These are phyloP conservation scores for Yamadazyma atlantica DNA, from an alignment of 1,139 yeast species.

Conservation along the genomic window DNA sequence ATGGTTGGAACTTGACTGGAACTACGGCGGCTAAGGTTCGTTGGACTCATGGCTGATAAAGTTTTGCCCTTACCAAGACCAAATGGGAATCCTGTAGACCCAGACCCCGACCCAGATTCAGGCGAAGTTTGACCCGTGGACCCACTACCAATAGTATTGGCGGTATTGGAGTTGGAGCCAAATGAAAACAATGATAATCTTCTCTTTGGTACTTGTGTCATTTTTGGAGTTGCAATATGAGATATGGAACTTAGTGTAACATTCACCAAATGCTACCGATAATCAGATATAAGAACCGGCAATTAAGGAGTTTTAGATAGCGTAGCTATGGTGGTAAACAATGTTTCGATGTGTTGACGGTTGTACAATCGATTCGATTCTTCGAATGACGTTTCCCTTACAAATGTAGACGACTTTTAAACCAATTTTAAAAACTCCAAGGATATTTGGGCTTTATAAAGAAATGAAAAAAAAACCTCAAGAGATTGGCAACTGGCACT, in stretches of 20 bases:
- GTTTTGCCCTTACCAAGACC: constrained; percentile 1
- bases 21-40: constrained; percentile 1
- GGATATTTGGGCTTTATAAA: neutral
- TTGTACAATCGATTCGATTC: too few species aligned
- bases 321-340: too few species aligned
- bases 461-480: neutral
- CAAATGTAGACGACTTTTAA: too few species aligned
- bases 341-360: too few species aligned
- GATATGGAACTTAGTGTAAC: neutral
- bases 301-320: too few species aligned
- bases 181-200: constrained; percentile 22
- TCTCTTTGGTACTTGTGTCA: constrained; percentile 18
- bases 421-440: too few species aligned
- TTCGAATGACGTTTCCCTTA: too few species aligned
- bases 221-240: constrained; percentile 2
- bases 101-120: neutral
- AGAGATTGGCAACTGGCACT: neutral
- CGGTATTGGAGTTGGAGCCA: constrained; percentile 13
- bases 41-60: constrained; percentile 1
- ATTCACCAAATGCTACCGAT: too few species aligned
- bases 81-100: neutral
- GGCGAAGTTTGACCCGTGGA: neutral
- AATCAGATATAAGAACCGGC: too few species aligned
- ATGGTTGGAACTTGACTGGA: neutral
- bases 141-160: neutral